A percentile compares a stretch with the other conserved stretches of the same genome.
Evolutionary conservation across 345 rosid species (phyloP).

Genomic region (Salix brachista): DNA sequence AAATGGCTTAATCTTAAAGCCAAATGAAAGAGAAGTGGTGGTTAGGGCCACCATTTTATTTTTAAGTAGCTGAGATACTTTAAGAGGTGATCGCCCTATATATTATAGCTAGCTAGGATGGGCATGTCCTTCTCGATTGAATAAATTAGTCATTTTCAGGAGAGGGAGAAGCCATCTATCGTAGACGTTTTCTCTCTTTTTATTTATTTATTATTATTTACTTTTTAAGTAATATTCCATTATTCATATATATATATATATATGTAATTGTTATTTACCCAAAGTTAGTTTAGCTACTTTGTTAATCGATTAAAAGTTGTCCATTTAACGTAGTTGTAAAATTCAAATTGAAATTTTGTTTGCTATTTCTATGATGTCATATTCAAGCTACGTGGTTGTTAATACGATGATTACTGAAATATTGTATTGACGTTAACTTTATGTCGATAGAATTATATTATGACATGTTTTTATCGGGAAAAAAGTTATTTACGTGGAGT

Average conservation of each 20-base stretch:
- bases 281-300: not conserved
- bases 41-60: not conserved
- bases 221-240: not conserved
- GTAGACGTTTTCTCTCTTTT: too few species aligned
- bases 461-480: too few species aligned
- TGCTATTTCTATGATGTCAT: too few species aligned
- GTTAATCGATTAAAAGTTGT: too few species aligned
- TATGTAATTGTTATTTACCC: not conserved
- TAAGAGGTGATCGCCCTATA: not conserved
- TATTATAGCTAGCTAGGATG: not conserved
- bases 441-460: fast-evolving
- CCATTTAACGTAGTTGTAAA: too few species aligned
- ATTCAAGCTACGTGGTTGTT: too few species aligned
- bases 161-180: not conserved
- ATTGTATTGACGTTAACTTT: fast-evolving
- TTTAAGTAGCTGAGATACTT: not conserved
- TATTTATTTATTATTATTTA: too few species aligned
- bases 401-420: too few species aligned
- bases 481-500: too few species aligned
- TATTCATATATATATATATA: too few species aligned
- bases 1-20: conserved; percentile 15
- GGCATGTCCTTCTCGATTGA: not conserved
- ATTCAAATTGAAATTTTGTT: too few species aligned
- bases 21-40: not conserved
- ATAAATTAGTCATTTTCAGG: not conserved